Evolutionary conservation across 2,329 filamentous ascomycete genomes (phyloP).

Genomic region (Alternaria brassicicola): DNA sequence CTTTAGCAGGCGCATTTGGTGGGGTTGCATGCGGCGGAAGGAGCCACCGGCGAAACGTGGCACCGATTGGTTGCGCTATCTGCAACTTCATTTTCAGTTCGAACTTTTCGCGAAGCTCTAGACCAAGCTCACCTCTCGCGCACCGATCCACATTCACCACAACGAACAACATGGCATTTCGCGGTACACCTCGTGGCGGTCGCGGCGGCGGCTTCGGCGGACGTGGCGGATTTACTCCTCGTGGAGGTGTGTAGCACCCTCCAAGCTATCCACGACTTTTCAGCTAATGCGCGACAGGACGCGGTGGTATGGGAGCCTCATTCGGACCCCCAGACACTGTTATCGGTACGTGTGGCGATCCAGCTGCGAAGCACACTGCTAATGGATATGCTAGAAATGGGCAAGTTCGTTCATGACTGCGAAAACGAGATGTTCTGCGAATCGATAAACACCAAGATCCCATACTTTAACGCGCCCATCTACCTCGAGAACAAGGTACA

Average conservation of each 20-base stretch:
- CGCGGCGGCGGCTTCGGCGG: slow-evolving; percentile 57
- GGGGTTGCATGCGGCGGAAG: slow-evolving; percentile 27
- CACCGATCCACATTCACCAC: slow-evolving; percentile 36
- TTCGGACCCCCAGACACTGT: slow-evolving; percentile 55
- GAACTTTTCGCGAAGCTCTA: slow-evolving; percentile 34
- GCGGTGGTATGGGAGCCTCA: slow-evolving; percentile 46
- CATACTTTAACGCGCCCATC: slow-evolving; percentile 98
- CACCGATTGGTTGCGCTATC: slow-evolving; percentile 33
- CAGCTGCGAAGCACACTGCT: slow-evolving; percentile 17
- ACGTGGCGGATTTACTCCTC: slow-evolving; percentile 58
- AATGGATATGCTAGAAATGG: slow-evolving; percentile 73
- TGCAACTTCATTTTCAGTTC: slow-evolving; percentile 36
- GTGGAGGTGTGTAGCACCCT: slow-evolving; percentile 52
- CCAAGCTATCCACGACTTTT: slow-evolving; percentile 26
- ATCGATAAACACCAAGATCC: slow-evolving; percentile 92
- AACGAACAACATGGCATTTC: slow-evolving; percentile 65
- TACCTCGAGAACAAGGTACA: slow-evolving; percentile 96
- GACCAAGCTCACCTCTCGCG: slow-evolving; percentile 35
- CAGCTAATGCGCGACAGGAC: slow-evolving; percentile 46
- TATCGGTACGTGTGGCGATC: slow-evolving; percentile 40
- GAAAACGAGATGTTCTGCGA: slow-evolving; percentile 99
- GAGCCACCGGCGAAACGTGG: slow-evolving; percentile 30
- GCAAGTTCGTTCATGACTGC: slow-evolving; percentile 89
- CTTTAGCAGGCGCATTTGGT: slow-evolving; percentile 32
- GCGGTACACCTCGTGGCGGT: slow-evolving; percentile 52